Percentiles rank a stretch among this genome's conserved stretches.
Conservation (phyloP, 768 basidiomycete species). For the Fomitopsis pulvina region DNA sequence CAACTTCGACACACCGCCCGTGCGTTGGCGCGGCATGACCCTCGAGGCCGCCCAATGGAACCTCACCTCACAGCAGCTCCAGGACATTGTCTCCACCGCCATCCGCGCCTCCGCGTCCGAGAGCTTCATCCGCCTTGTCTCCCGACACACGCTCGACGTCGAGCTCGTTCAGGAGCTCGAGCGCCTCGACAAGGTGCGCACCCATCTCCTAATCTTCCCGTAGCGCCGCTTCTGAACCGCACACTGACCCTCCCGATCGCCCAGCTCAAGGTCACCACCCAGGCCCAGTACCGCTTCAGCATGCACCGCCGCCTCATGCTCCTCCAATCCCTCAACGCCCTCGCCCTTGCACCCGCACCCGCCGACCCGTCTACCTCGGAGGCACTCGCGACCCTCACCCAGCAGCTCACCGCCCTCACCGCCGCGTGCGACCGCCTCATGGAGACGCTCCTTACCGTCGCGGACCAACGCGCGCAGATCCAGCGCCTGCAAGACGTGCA, state of each 20-base stretch:
- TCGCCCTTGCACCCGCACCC: constrained; percentile 27
- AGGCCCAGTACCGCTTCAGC: constrained; percentile 63
- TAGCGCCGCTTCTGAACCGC: not conserved
- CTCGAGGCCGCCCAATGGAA: constrained; percentile 66
- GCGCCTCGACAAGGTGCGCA: constrained; percentile 36
- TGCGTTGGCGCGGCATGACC: constrained; percentile 62
- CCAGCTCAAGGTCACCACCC: constrained; percentile 43
- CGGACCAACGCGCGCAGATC: constrained; percentile 63
- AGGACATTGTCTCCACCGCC: constrained; percentile 64
- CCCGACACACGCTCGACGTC: constrained; percentile 52
- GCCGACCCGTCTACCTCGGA: constrained; percentile 30
- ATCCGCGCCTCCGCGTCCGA: constrained; percentile 64
- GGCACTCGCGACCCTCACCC: constrained; percentile 37
- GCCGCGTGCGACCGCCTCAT: constrained; percentile 52
- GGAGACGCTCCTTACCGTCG: constrained; percentile 48
- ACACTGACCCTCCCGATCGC: not conserved
- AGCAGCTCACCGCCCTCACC: constrained; percentile 55
- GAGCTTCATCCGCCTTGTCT: constrained; percentile 65
- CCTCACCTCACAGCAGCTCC: constrained; percentile 47
- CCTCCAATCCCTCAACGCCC: constrained; percentile 60
- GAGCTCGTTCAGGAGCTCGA: constrained; percentile 53
- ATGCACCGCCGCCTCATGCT: constrained; percentile 63
- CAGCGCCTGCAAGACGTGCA: constrained; percentile 55
- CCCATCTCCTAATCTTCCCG: not conserved
- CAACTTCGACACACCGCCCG: constrained; percentile 49